Evolutionary conservation across 805 yeast genomes (phyloP).

Genomic region (Ogataea methanolica): DNA sequence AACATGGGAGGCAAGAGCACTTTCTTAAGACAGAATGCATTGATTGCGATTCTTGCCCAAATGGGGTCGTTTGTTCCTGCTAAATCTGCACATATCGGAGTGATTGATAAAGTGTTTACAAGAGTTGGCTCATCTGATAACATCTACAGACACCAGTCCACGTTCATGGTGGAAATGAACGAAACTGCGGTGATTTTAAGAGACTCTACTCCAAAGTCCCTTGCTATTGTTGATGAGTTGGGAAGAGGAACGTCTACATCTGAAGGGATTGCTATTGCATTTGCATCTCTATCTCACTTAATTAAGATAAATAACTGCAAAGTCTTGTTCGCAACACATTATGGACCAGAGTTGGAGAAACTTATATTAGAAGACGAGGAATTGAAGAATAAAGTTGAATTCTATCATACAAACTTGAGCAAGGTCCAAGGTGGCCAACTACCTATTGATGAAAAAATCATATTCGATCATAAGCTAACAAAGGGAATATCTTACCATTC

Average conservation of each 20-base stretch:
- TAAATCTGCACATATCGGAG: conserved; percentile 53
- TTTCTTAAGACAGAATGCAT: conserved; percentile 67
- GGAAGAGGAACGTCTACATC: conserved; percentile 85
- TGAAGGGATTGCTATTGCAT: conserved; percentile 85
- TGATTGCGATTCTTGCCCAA: conserved; percentile 65
- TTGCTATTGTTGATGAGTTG: conserved; percentile 81
- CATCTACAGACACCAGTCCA: conserved; percentile 71
- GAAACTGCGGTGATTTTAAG: conserved; percentile 71
- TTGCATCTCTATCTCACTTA: conserved; percentile 61
- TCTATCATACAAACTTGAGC: conserved; percentile 23
- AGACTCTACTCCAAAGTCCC: conserved; percentile 60
- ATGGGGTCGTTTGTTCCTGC: conserved; percentile 76
- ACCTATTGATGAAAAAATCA: conserved; percentile 29
- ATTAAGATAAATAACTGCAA: conserved; percentile 54
- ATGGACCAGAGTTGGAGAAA: conserved; percentile 49
- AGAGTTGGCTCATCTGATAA: conserved; percentile 86
- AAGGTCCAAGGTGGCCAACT: conserved; percentile 10
- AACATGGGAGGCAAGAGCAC: conserved; percentile 88
- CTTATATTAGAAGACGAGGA: conserved; percentile 33
- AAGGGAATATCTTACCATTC: conserved; percentile 72
- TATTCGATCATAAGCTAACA: conserved; percentile 52
- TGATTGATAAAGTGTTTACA: conserved; percentile 75
- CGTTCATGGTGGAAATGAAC: conserved; percentile 90
- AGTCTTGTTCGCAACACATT: conserved; percentile 88
- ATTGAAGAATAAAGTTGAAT: conserved; percentile 19